phyloP scores from a whole-genome alignment of 2,329 filamentous ascomycete genomes.

The Trichoderma gracile region DNA sequence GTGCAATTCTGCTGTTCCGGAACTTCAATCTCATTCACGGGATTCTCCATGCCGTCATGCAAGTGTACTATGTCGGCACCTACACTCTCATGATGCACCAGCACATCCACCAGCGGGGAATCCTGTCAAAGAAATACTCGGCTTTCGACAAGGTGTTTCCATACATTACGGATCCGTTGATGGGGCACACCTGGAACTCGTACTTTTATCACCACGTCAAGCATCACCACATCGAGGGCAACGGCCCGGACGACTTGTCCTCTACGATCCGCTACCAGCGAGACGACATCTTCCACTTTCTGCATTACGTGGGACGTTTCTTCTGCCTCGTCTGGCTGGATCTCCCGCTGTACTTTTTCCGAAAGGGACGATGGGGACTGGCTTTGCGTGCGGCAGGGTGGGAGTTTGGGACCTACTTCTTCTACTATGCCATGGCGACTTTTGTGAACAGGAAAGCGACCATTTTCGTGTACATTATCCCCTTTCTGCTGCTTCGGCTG shows the following conservation, averaged over 20 bases:
- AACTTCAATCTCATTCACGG: slow-evolving; percentile 69
- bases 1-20: slow-evolving; percentile 64
- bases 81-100: slow-evolving; percentile 85
- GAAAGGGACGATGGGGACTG: slow-evolving; percentile 57
- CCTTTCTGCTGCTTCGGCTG: slow-evolving; percentile 64
- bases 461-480: slow-evolving; percentile 65
- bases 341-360: slow-evolving; percentile 70
- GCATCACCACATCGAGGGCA: slow-evolving; percentile 80
- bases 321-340: slow-evolving; percentile 74
- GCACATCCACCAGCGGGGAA: slow-evolving; percentile 75
- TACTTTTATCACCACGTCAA: slow-evolving; percentile 88
- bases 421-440: slow-evolving; percentile 52
- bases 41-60: slow-evolving; percentile 64
- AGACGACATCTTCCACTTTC: slow-evolving; percentile 65
- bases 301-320: slow-evolving; percentile 73
- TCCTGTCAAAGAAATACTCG: slow-evolving; percentile 57
- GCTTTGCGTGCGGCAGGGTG: slow-evolving; percentile 60
- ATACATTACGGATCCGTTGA: slow-evolving; percentile 71
- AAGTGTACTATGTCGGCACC: slow-evolving; percentile 67
- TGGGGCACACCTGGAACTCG: slow-evolving; percentile 83
- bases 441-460: slow-evolving; percentile 57
- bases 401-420: slow-evolving; percentile 59
- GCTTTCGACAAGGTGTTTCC: slow-evolving; percentile 67
- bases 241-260: slow-evolving; percentile 73
- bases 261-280: slow-evolving; percentile 76